Percentiles rank a stretch among this genome's conserved stretches.
Evolutionary conservation across 2,329 filamentous ascomycete species (phyloP).

Genomic region (Ceratocystis cacaofunesta): DNA sequence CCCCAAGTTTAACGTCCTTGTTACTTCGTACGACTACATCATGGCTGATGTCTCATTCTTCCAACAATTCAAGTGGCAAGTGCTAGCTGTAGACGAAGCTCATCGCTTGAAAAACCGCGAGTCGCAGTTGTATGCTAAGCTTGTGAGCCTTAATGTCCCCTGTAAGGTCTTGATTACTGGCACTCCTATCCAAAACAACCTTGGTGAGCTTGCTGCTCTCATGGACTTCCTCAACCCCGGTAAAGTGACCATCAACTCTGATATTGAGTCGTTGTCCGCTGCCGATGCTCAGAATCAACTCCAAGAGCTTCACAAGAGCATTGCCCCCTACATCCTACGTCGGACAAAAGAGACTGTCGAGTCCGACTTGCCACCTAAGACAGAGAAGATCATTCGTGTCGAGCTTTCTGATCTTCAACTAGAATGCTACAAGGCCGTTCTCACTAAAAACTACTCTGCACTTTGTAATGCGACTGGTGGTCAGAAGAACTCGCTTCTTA

Average conservation of each 20-base stretch:
- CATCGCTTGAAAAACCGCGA: slow-evolving; percentile 94
- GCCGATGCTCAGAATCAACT: slow-evolving; percentile 78
- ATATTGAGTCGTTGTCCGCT: slow-evolving; percentile 65
- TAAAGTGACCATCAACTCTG: slow-evolving; percentile 75
- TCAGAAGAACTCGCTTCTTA: slow-evolving; percentile 86
- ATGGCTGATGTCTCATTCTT: slow-evolving; percentile 72
- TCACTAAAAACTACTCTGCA: slow-evolving; percentile 90
- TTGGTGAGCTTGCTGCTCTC: slow-evolving; percentile 79
- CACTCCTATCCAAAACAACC: slow-evolving; percentile 92
- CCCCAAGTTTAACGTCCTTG: slow-evolving; percentile 91
- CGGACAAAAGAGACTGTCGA: slow-evolving; percentile 96
- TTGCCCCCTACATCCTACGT: slow-evolving; percentile 87
- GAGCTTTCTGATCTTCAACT: slow-evolving; percentile 92
- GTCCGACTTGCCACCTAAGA: slow-evolving; percentile 89
- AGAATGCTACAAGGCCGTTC: slow-evolving; percentile 97
- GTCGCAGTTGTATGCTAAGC: slow-evolving; percentile 75
- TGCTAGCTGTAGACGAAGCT: slow-evolving; percentile 88
- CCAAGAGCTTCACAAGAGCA: slow-evolving; percentile 66
- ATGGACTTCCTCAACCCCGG: slow-evolving; percentile 98
- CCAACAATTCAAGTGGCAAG: slow-evolving; percentile 90
- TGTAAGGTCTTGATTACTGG: slow-evolving; percentile 89
- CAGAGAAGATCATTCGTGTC: slow-evolving; percentile 96
- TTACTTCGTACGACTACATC: slow-evolving; percentile 96
- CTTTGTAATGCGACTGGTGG: slow-evolving; percentile 80
- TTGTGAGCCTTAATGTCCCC: slow-evolving; percentile 74